Evolutionary conservation across 805 yeast genomes (phyloP), one percentile per base, ranked within the genome.

Genomic region (Wickerhamiella lipophila): DNA sequence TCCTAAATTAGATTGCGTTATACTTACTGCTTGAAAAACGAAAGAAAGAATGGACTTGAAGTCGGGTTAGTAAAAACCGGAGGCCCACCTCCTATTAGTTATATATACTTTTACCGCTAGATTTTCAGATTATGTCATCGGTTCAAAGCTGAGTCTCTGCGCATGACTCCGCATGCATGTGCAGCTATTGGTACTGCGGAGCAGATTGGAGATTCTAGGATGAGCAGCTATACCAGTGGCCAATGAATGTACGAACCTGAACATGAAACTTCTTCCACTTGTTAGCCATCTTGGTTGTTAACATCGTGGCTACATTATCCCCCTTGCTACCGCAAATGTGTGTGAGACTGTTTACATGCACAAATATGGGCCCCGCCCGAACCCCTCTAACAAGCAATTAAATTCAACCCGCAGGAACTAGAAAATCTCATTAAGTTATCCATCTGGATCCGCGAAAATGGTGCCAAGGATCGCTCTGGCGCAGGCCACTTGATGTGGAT

Each of bases 11-110:
- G 19, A 15, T n/a, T 16, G 38, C 13, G 12, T 13, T 32, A 32
- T 48, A 48, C 50, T 48, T 48, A 48, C 50, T 42, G 38, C 18
- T 48, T 47, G 27, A 32, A 39, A 39, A 46, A 47, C 18, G 41
- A 48, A 48, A 29, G 50, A 48, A 42, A 34, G 48, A 45, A 44
- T 47, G 50, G 50, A 47, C 50, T 32, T 16, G 23, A 41, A 48
- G 50, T 38, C 44, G 41, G 50, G 46, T 41, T 36, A 30, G n/a
- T 26, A 23, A 22, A 42, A 19, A 16, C 19, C 19, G 15, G 15
- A 15, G 5, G 27, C 15, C 44, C 23, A 19, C 23, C 13, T 3
- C 27, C 11, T 6, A 35, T 30, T 9, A n/a, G n/a, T n/a, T 19
- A 15, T 15, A 41, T n/a, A 18, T 13, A 41, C 25, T 8, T 13